Evolutionary conservation across 192 early-diverging fungal species (phyloP), one percentile per base, ranked within the genome.

Genomic region (Podila clonocystis): DNA sequence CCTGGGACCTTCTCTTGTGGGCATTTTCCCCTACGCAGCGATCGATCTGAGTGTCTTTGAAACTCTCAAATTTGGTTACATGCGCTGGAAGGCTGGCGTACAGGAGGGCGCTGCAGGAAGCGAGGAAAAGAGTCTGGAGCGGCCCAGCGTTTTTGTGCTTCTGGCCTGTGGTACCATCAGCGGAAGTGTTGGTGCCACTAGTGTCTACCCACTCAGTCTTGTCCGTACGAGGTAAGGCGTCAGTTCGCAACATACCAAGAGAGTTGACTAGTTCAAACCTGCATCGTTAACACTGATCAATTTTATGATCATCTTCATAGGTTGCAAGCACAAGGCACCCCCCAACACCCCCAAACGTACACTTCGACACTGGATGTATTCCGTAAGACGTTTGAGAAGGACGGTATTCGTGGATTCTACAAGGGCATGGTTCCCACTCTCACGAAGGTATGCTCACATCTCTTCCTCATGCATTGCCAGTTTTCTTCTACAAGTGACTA

Each of bases 321-420:
- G 82, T 72, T 95, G 65, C 94, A 95, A 86, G 92, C 93, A 15
- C 94, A 95, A 75, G 93, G 93, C 19, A 94, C 93, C 5, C 87
- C 91, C 12, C 88, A 87, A 24, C 93, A 95, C 73, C 93, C 94
- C 41, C 82, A 88, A 58, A 79, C 73, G 22, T 95, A 95, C 74
- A 89, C 86, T 20, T 86, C 84, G 13, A 87, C 86, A 19, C 80
- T 87, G 62, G 93, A 95, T 82, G 90, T 85, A 19, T 84, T 89
- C 31, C 73, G 83, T 33, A 89, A 89, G 67, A 92, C 91, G 15
- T 92, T 87, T 67, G 63, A 68, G 50, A 29, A 73, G n/a, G 93
- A 95, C 63, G 88, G 90, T 50, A 58, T 91, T 9, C 68, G 74
- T 20, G 93, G 93, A 9, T 95, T 95, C 82, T 95, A 94, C 70